Percentiles rank a stretch among this genome's conserved stretches.
phyloP scores from a whole-genome alignment of 2,329 filamentous ascomycete genomes.

The Dothistroma pini region DNA sequence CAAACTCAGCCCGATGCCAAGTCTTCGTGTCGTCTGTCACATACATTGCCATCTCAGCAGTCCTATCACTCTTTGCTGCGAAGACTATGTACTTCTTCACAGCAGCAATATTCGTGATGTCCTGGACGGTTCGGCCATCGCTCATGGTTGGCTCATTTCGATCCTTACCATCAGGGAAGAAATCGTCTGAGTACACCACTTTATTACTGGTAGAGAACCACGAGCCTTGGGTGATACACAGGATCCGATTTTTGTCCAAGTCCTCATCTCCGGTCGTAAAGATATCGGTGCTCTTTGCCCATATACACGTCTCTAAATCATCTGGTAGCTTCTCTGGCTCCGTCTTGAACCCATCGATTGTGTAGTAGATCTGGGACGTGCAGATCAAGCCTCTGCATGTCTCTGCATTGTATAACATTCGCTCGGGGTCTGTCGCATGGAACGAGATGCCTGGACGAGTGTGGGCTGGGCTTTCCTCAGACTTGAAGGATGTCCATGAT shows the following conservation, averaged over 20 bases:
- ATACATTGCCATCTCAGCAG: slow-evolving; percentile 87
- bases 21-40: slow-evolving; percentile 76
- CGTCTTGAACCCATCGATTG: slow-evolving; percentile 76
- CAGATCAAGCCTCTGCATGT: slow-evolving; percentile 33
- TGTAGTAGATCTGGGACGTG: slow-evolving; percentile 62
- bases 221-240: slow-evolving; percentile 78
- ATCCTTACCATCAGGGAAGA: slow-evolving; percentile 57
- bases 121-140: slow-evolving; percentile 67
- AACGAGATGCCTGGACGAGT: slow-evolving; percentile 63
- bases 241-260: slow-evolving; percentile 64
- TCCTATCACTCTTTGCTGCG: slow-evolving; percentile 72
- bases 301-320: slow-evolving; percentile 70
- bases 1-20: slow-evolving; percentile 92
- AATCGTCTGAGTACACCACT: slow-evolving; percentile 77
- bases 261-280: slow-evolving; percentile 68
- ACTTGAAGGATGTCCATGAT: slow-evolving; percentile 72
- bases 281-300: slow-evolving; percentile 72
- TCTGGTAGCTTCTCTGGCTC: slow-evolving; percentile 61
- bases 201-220: slow-evolving; percentile 70
- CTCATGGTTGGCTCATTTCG: slow-evolving; percentile 71
- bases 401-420: slow-evolving; percentile 72
- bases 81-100: slow-evolving; percentile 86
- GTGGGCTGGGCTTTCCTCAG: slow-evolving; percentile 55
- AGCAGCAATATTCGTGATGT: slow-evolving; percentile 74
- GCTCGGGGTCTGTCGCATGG: slow-evolving; percentile 77